A percentile compares a stretch with the other conserved stretches of the same genome.
phyloP scores from a whole-genome alignment of 345 rosid genomes.

The Aquilaria malaccensis region DNA sequence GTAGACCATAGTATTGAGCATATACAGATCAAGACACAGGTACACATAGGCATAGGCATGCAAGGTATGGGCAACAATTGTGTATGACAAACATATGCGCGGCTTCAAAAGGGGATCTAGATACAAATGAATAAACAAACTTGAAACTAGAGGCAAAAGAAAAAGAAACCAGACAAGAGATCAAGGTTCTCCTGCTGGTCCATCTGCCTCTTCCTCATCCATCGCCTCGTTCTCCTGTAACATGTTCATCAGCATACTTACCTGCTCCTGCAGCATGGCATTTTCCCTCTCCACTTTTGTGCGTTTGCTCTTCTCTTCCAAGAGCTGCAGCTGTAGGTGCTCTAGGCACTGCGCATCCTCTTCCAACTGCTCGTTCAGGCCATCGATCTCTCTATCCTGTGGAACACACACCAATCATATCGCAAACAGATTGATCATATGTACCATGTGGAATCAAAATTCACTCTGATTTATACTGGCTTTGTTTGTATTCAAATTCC shows the following conservation, averaged over 20 bases:
- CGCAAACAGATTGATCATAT: neutral
- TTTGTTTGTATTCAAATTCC: neutral
- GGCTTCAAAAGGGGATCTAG: neutral
- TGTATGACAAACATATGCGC: no score
- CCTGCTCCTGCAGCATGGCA: conserved; percentile 66
- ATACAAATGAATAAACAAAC: conserved; percentile 38
- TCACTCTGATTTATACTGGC: neutral
- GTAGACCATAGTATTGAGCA: no score
- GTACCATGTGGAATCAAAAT: neutral
- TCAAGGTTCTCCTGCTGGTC: conserved; percentile 24
- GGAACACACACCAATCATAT: neutral
- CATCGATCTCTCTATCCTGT: conserved; percentile 87
- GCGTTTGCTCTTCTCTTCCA: conserved; percentile 72
- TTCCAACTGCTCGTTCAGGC: conserved; percentile 88
- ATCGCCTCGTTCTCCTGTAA: conserved; percentile 45
- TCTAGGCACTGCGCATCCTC: conserved; percentile 78
- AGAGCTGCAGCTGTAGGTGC: conserved; percentile 77
- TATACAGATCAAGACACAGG: no score
- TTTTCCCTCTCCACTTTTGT: conserved; percentile 80
- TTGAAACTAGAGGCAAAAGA: neutral
- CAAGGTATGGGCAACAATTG: no score
- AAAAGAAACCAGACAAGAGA: conserved; percentile 1
- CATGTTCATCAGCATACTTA: conserved; percentile 80
- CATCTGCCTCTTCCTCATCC: conserved; percentile 44
- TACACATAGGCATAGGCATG: no score